Percentiles rank a stretch among this genome's conserved stretches.
phyloP scores from a whole-genome alignment of 805 yeast species.

The Wickerhamiella qilinensis region DNA sequence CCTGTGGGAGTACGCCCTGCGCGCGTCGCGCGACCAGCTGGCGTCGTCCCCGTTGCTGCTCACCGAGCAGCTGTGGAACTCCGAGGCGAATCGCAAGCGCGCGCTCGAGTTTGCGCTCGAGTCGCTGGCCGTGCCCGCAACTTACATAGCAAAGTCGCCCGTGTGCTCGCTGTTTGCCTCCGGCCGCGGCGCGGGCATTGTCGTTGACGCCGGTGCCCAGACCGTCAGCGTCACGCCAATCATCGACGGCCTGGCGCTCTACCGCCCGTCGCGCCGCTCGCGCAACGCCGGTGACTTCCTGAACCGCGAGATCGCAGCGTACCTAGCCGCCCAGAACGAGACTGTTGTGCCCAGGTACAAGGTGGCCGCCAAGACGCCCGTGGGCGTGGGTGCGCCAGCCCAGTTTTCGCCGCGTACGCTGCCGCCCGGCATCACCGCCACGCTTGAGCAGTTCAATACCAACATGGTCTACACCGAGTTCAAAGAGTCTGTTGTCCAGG shows the following conservation, averaged over 20 bases:
- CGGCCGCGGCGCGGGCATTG: conserved; percentile 74
- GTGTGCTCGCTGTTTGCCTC: conserved; percentile 78
- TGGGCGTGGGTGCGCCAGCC: conserved; percentile 22
- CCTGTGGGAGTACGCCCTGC: conserved; percentile 51
- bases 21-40: conserved; percentile 35
- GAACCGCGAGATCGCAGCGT: conserved; percentile 34
- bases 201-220: conserved; percentile 77
- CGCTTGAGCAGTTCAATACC: conserved; percentile 41
- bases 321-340: conserved; percentile 23
- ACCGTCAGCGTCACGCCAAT: conserved; percentile 43
- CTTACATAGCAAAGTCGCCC: conserved; percentile 68
- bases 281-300: conserved; percentile 58
- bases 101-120: conserved; percentile 62
- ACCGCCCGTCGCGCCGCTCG: conserved; percentile 45
- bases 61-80: conserved; percentile 82
- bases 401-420: conserved; percentile 18
- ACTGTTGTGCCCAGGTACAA: conserved; percentile 32
- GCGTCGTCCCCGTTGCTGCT: conserved; percentile 59
- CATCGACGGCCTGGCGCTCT: conserved; percentile 15
- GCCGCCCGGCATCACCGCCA: conserved; percentile 23
- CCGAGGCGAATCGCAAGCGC: conserved; percentile 45
- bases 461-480: conserved; percentile 48
- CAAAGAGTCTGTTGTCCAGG: conserved; percentile 35
- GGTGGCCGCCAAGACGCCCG: conserved; percentile 30
- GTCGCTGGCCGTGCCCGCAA: conserved; percentile 56